These are phyloP conservation scores for Dendrobium chrysotoxum DNA, from an alignment of 106 monocot species.

Conservation along the genomic window DNA sequence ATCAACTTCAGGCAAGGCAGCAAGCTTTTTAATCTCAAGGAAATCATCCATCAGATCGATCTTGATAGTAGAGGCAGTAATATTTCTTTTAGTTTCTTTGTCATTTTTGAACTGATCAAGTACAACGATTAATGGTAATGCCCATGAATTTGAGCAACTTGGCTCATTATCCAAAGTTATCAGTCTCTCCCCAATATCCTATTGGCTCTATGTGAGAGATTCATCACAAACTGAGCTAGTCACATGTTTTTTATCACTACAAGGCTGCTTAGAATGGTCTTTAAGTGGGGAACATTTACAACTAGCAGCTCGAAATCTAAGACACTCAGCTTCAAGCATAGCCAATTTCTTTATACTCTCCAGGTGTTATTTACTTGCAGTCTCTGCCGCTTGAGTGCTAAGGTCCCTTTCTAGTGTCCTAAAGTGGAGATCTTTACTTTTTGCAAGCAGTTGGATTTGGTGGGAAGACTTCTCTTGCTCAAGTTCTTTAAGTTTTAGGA, in stretches of 20 bases:
- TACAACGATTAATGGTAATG: slow-evolving; percentile 27
- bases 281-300: slow-evolving; percentile 16
- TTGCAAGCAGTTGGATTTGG: slow-evolving; percentile 18
- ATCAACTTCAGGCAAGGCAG: slow-evolving; percentile 19
- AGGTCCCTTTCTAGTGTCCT: slow-evolving; percentile 37
- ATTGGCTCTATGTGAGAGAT: slow-evolving; percentile 19
- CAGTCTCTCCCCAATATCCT: slow-evolving; percentile 7
- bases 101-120: slow-evolving; percentile 37
- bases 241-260: not conserved
- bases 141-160: slow-evolving; percentile 25
- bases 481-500: slow-evolving; percentile 24
- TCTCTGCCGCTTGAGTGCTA: slow-evolving; percentile 37
- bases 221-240: slow-evolving; percentile 13
- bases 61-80: slow-evolving; percentile 9
- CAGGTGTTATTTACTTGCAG: slow-evolving; percentile 43
- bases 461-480: slow-evolving; percentile 37
- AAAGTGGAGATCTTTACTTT: slow-evolving; percentile 23
- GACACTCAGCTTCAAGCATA: slow-evolving; percentile 62
- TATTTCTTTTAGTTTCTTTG: slow-evolving; percentile 14
- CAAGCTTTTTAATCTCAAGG: slow-evolving; percentile 42
- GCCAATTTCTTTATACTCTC: slow-evolving; percentile 49
- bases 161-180: slow-evolving; percentile 13
- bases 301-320: slow-evolving; percentile 14
- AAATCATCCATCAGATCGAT: slow-evolving; percentile 46
- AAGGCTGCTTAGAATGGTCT: not conserved